phyloP scores from a whole-genome alignment of 306 rosid species.

The Potentilla sterilis region DNA sequence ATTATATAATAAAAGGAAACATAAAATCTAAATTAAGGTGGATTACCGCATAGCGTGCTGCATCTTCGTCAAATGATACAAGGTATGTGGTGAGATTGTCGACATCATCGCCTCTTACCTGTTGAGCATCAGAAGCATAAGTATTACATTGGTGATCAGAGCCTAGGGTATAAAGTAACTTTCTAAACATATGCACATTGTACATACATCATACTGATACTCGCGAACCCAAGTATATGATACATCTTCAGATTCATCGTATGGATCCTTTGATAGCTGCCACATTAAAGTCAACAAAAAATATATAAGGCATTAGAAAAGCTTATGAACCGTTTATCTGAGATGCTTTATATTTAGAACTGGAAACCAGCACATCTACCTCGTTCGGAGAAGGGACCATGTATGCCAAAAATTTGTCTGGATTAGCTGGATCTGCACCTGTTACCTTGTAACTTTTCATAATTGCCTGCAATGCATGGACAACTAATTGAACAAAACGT shows the following conservation, averaged over 20 bases:
- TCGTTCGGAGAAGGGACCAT: slow-evolving; percentile 91
- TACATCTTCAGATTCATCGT: slow-evolving; percentile 84
- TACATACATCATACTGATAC: slow-evolving; percentile 87
- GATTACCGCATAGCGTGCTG: slow-evolving; percentile 83
- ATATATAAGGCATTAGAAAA: slow-evolving; percentile 1
- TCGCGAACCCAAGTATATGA: slow-evolving; percentile 87
- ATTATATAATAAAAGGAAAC: background rate
- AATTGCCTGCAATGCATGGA: slow-evolving; percentile 60
- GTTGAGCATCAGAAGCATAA: slow-evolving; percentile 21
- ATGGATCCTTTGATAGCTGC: slow-evolving; percentile 86
- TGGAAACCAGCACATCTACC: slow-evolving; percentile 40
- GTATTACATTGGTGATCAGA: background rate
- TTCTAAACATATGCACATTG: slow-evolving; percentile 17
- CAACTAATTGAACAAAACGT: background rate
- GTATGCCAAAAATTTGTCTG: slow-evolving; percentile 92
- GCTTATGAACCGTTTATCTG: background rate
- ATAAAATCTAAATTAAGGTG: slow-evolving; percentile 17
- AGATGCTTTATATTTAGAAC: slow-evolving; percentile 5
- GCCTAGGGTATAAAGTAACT: background rate
- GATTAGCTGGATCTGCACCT: slow-evolving; percentile 66
- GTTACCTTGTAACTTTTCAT: slow-evolving; percentile 81
- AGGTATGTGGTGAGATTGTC: slow-evolving; percentile 78
- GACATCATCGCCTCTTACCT: slow-evolving; percentile 88
- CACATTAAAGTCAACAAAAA: slow-evolving; percentile 30
- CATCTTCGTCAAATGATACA: slow-evolving; percentile 79